Conservation (phyloP, 306 rosid species). For the Lathyrus tuberosus region DNA sequence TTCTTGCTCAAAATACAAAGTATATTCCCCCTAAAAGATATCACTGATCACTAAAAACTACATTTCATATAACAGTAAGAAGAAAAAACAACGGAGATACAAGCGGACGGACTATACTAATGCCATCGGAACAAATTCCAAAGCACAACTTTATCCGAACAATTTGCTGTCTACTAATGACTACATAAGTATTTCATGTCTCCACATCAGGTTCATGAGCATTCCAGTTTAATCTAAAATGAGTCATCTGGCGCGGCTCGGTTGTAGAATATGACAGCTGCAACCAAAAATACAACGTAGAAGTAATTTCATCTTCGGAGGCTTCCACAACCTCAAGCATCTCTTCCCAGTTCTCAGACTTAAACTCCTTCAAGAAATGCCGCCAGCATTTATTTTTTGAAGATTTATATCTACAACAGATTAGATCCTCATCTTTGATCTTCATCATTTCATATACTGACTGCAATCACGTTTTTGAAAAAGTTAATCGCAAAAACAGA, state of each 20-base stretch:
- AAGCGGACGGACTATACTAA: neutral
- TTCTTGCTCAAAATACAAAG: neutral
- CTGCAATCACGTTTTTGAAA: conserved; percentile 36
- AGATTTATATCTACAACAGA: conserved; percentile 51
- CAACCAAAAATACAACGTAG: conserved; percentile 41
- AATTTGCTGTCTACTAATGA: conserved; percentile 3
- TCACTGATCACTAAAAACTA: conserved; percentile 1
- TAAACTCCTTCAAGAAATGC: conserved; percentile 52
- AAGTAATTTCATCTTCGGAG: neutral
- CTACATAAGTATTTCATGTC: neutral
- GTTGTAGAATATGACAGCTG: neutral
- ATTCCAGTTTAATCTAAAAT: conserved; percentile 41
- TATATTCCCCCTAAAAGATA: conserved; percentile 1
- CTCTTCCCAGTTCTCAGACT: conserved; percentile 41
- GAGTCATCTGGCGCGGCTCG: conserved; percentile 8
- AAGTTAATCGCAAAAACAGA: conserved; percentile 19
- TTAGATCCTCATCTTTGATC: conserved; percentile 43
- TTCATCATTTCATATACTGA: conserved; percentile 37
- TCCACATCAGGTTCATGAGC: conserved; percentile 10
- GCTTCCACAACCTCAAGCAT: neutral
- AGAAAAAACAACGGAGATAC: neutral
- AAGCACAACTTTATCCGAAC: conserved; percentile 13
- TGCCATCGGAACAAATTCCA: conserved; percentile 31
- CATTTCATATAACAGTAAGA: neutral
- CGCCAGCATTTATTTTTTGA: conserved; percentile 59